Evolutionary conservation across 2,329 filamentous ascomycete species (phyloP), one percentile per base, ranked within the genome.

Genomic region (Trichoderma arundinaceum): DNA sequence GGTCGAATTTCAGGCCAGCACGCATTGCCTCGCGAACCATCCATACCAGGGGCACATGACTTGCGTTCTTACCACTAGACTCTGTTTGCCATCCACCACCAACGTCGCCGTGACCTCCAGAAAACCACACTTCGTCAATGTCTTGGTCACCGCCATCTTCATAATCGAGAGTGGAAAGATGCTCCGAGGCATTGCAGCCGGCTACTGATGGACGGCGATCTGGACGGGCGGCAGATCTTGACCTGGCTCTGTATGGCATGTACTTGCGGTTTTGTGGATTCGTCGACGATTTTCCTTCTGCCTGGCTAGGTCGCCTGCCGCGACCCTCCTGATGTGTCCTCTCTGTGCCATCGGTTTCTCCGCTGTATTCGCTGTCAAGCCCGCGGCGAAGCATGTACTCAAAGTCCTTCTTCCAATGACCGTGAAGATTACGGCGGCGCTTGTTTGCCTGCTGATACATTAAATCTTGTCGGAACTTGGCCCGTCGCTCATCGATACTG

Each of bases 111-210:
- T 96, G 92, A 10, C 89, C 88, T 8, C 92, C 92, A 0, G 91
- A 83, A 71, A 95, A 95, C 89, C 90, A 92, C 0, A 94, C 85
- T 72, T 95, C 92, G 66, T 91, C 85, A 54, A 94, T 90, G 69
- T 94, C 90, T 72, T 94, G 91, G 6, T 81, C 78, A 0, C 80
- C 78, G n/a, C 75, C 68, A 67, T 60, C 4, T 75, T 52, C 66
- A 13, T 54, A 63, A 15, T 48, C 61, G 22, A 44, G 9, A 28
- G 35, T 17, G 10, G 46, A 57, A 28, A 49, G 46, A 15, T 65
- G 54, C 8, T 65, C 65, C 4, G 60, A 66, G 13, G 41, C 60
- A 6, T 57, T 41, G 28, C 56, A 56, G 28, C 39, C 44, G 15
- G 22, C 19, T 1, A 64, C 53, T 3, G 51, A 66, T 7, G 22